These are phyloP conservation scores for Nicotiana tabacum DNA, from an alignment of 257 asterid genomes.

Conservation along the genomic window DNA sequence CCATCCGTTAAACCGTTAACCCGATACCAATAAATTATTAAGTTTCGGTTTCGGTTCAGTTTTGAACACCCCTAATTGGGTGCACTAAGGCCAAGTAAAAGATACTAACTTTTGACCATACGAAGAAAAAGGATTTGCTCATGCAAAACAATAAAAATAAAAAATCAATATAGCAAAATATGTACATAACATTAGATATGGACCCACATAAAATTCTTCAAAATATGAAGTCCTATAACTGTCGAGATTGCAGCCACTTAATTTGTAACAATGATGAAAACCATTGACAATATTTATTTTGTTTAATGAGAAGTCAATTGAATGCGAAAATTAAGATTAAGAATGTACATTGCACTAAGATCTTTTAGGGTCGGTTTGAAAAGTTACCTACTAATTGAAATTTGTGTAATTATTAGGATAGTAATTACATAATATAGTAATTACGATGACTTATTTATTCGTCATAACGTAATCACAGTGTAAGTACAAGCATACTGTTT, in stretches of 20 bases:
- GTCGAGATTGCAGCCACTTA: not conserved
- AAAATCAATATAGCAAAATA: constrained; percentile 7
- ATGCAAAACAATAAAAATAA: not conserved
- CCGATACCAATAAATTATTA: too few relatives aligned
- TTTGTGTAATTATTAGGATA: too few relatives aligned
- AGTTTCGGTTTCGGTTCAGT: too few relatives aligned
- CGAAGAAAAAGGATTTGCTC: constrained; percentile 1
- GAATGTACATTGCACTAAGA: not conserved
- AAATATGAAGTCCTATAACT: not conserved
- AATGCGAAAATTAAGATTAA: not conserved
- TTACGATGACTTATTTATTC: too few relatives aligned
- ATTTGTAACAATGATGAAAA: not conserved
- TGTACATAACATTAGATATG: not conserved
- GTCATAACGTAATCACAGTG: too few relatives aligned
- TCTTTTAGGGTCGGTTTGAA: too few relatives aligned
- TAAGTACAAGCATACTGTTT: too few relatives aligned
- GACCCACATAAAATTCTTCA: constrained; percentile 23
- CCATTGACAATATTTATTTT: not conserved
- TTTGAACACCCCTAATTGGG: too few relatives aligned
- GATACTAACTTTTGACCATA: constrained; percentile 14
- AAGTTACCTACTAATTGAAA: too few relatives aligned
- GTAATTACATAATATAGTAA: too few relatives aligned
- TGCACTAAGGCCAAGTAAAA: not conserved
- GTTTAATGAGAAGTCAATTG: not conserved
- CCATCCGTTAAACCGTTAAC: too few relatives aligned